Evolutionary conservation across 192 early-diverging fungal species (phyloP), one percentile per base, ranked within the genome.

Genomic region (Backusella circina): DNA sequence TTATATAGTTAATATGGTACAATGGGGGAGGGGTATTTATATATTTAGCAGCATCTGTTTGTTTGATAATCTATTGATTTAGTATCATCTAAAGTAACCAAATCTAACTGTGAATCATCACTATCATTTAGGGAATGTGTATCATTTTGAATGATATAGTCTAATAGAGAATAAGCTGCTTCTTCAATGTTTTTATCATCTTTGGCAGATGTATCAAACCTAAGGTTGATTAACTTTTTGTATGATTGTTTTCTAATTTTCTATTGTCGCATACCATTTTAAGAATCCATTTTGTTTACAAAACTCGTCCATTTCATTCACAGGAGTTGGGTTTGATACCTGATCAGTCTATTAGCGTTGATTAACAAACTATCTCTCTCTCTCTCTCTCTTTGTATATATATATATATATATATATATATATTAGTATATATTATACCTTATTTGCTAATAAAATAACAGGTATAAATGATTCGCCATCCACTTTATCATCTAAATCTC

Each of bases 161-260:
- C 35, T 32, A 67, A 8, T 36, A 67, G 23, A 12, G 9, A 67
- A n/a, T 67, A 12, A 2, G 80, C 81, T 9, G 88, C 88, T 51
- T 87, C 85, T 16, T 86, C 83, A 74, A 89, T 83, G 33, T 88
- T 88, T 69, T 61, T 83, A 64, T 87, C 86, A 26, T 88, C 85
- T 64, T 89, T 89, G 37, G 88, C 88, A 9, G 88, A 89, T 30
- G 88, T 89, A 13, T 79, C 80, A 71, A 86, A 89, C 85, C 85
- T 86, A 38, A 47, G n/a, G 30, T 26, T 37, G n/a, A n/a, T n/a
- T n/a, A n/a, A 32, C 0, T 70, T 12, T 26, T 15, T 26, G 12
- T 37, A 1, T 21, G 0, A 0, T 15, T 30, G 1, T 32, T 61
- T n/a, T 65, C 1, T n/a, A 30, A 35, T 21, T 54, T 5, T 23